phyloP scores from a whole-genome alignment of 257 asterid genomes.

The Solanum clarkiae region DNA sequence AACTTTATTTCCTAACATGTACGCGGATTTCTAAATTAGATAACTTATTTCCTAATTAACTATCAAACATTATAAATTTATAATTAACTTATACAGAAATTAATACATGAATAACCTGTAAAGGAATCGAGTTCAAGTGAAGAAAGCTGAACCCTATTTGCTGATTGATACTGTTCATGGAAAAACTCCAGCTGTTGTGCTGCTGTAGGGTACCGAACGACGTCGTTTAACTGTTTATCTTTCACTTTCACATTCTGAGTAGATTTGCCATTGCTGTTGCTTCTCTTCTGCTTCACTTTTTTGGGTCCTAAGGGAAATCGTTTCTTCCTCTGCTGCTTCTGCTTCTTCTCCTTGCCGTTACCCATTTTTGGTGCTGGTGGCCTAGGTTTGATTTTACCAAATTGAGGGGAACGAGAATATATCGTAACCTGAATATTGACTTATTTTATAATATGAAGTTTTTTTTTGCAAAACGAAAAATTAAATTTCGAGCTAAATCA shows the following conservation, averaged over 20 bases:
- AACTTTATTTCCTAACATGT: too few relatives aligned
- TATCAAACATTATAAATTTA: background rate
- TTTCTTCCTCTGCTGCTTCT: slow-evolving; percentile 5
- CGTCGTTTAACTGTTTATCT: slow-evolving; percentile 3
- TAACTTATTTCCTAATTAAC: too few relatives aligned
- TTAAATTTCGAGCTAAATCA: too few relatives aligned
- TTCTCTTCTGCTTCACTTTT: slow-evolving; percentile 2
- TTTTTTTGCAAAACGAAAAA: too few relatives aligned
- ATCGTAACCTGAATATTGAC: too few relatives aligned
- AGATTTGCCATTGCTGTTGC: background rate
- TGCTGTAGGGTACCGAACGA: slow-evolving; percentile 29
- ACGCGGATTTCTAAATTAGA: too few relatives aligned
- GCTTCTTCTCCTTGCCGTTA: background rate
- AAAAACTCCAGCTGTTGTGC: slow-evolving; percentile 62
- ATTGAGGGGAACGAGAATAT: too few relatives aligned
- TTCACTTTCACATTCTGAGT: slow-evolving; percentile 1
- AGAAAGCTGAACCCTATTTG: slow-evolving; percentile 54
- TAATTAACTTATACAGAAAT: background rate
- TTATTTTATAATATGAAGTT: too few relatives aligned
- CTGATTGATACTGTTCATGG: slow-evolving; percentile 50
- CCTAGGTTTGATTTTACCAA: background rate
- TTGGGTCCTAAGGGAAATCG: slow-evolving; percentile 18
- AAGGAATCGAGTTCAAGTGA: slow-evolving; percentile 67
- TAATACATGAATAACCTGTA: slow-evolving; percentile 22
- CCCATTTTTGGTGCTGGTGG: background rate